Conservation (phyloP, 163 green algal genomes). For the Scenedesmus sp. region DNA sequence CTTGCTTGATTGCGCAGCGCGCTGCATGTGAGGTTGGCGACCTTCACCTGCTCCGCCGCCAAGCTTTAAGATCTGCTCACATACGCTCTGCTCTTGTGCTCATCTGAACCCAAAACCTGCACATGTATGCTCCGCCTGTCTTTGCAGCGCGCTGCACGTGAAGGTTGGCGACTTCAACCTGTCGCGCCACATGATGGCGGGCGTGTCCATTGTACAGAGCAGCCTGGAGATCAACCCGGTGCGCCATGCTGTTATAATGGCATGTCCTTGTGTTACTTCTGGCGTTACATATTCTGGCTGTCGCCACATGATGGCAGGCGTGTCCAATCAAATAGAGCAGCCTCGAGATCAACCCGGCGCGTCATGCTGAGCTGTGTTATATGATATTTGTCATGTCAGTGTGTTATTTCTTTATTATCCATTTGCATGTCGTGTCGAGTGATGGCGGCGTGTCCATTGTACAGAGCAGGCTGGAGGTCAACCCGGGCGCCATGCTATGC, state of each 20-base stretch:
- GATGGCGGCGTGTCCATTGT: no score
- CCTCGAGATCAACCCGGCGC: no score
- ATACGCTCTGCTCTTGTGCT: not conserved
- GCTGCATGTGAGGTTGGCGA: constrained; percentile 27
- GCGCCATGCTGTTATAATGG: not conserved
- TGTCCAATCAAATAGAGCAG: no score
- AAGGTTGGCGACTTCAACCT: constrained; percentile 80
- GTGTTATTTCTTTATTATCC: no score
- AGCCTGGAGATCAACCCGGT: constrained; percentile 51
- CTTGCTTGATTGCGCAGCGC: not conserved
- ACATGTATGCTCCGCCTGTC: not conserved
- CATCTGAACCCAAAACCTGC: no score
- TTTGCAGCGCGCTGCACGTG: constrained; percentile 42
- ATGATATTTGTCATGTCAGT: no score
- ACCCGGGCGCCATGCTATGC: no score
- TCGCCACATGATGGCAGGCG: no score
- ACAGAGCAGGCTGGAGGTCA: no score
- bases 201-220: constrained; percentile 18
- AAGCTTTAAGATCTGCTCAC: not conserved
- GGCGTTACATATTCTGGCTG: not conserved
- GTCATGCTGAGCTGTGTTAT: no score
- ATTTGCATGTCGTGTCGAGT: no score
- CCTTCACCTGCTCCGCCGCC: constrained; percentile 12
- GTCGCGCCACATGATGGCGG: constrained; percentile 16
- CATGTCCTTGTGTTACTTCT: no score